Evolutionary conservation across 1,284 basidiomycete species (phyloP).

Genomic region (Ceratobasidium sp.): DNA sequence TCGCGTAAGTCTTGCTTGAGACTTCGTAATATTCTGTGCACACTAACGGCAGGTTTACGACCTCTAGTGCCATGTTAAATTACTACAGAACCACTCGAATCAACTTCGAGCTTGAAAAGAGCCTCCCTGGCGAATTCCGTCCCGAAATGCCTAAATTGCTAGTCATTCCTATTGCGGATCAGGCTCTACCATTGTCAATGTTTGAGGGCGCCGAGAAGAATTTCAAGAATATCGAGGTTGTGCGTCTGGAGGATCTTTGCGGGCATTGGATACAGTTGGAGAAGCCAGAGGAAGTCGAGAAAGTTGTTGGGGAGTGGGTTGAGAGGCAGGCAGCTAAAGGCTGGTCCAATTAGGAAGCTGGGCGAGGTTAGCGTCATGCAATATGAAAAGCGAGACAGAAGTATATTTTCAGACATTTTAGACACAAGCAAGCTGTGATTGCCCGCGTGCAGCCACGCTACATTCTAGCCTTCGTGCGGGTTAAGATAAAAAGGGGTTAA

Average conservation of each 20-base stretch:
- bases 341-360: not conserved
- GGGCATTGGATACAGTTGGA: slow-evolving; percentile 41
- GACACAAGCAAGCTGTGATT: too few relatives aligned
- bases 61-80: slow-evolving; percentile 21
- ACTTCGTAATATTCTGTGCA: not conserved
- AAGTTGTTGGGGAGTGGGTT: slow-evolving; percentile 42
- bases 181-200: not conserved
- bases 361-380: too few relatives aligned
- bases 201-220: not conserved
- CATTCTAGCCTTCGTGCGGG: too few relatives aligned
- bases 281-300: slow-evolving; percentile 24
- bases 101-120: slow-evolving; percentile 17
- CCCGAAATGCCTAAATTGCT: slow-evolving; percentile 6
- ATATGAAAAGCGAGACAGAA: too few relatives aligned
- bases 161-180: slow-evolving; percentile 26
- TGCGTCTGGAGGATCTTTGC: slow-evolving; percentile 11
- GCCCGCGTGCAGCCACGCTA: too few relatives aligned
- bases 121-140: not conserved
- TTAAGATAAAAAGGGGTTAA: too few relatives aligned
- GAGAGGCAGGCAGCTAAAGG: slow-evolving; percentile 11
- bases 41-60: not conserved
- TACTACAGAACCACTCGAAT: slow-evolving; percentile 9
- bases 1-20: not conserved
- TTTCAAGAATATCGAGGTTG: slow-evolving; percentile 1
- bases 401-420: too few relatives aligned